Evolutionary conservation across 2,329 filamentous ascomycete genomes (phyloP), one percentile per base, ranked within the genome.

Genomic region (Diplodia corticola): DNA sequence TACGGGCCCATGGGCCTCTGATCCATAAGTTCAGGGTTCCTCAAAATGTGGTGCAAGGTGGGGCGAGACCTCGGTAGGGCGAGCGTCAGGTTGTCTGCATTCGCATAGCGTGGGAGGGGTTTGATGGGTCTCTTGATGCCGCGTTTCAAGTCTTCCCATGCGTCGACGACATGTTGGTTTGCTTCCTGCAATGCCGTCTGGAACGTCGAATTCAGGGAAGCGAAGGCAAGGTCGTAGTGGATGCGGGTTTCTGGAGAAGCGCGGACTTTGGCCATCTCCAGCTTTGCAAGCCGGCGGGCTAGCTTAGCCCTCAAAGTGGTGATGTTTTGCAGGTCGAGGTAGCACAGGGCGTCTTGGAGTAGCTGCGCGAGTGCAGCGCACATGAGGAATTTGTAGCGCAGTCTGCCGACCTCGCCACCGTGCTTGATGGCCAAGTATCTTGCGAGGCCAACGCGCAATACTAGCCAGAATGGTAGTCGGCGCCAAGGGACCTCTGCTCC

Each of bases 341-440:
- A 61, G 20, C 66, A 54, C 10, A 72, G 67, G 3, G 67, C 73
- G 22, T 85, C 81, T 0, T 77, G 70, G 1, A 89, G 73, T 1
- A 89, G 74, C 0, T 78, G 69, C 0, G 81, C 73, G 2, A 89
- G 69, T 0, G 87, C 53, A 2, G 79, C 64, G 54, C 79, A 82
- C n/a, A 89, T 80, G 9, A 89, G 69, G 15, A 84, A 78, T 68
- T 90, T 90, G 79, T 88, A 90, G 35, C 80, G 77, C 0, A 82
- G 68, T 2, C 79, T 77, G 1, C 85, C 85, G 0, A 71, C 28
- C 1, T 82, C 74, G 1, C 72, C 68, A 0, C 81, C 81, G 1
- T 83, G 69, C 0, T 71, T 24, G 1, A 78, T 68, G 28, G 76
- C 80, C 0, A 90, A 77, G 7, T 83, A 79, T 0, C 87, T 81